Percentiles rank a stretch among this genome's conserved stretches.
Evolutionary conservation across 257 asterid species (phyloP).

Genomic region (Solanum peruvianum): DNA sequence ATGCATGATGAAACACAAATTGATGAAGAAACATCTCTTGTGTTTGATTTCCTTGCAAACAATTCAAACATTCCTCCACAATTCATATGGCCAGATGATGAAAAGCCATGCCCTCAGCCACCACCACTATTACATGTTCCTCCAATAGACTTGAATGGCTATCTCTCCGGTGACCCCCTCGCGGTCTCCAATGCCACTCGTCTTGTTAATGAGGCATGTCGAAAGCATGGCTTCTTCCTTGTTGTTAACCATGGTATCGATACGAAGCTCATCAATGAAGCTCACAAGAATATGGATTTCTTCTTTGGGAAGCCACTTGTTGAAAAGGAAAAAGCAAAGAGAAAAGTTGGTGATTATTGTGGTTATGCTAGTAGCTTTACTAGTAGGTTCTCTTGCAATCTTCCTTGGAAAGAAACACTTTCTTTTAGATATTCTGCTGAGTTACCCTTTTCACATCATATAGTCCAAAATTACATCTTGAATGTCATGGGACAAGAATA

Average conservation of each 20-base stretch:
- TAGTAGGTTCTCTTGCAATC: conserved; percentile 55
- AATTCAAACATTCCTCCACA: conserved; percentile 46
- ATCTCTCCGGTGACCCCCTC: conserved; percentile 34
- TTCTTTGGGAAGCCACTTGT: conserved; percentile 38
- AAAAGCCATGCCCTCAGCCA: conserved; percentile 31
- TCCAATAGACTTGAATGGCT: conserved; percentile 32
- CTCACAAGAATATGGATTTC: conserved; percentile 18
- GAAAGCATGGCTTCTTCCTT: conserved; percentile 50
- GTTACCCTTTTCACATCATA: not conserved
- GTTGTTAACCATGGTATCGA: conserved; percentile 67
- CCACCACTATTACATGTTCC: conserved; percentile 45
- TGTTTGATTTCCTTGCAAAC: conserved; percentile 35
- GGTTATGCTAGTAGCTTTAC: conserved; percentile 83
- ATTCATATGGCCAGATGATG: conserved; percentile 74
- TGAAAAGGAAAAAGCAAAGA: conserved; percentile 35
- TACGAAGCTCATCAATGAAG: conserved; percentile 27
- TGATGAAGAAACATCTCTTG: conserved; percentile 5
- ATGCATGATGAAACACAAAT: conserved; percentile 5
- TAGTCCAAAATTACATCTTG: conserved; percentile 28
- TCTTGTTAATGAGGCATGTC: conserved; percentile 44
- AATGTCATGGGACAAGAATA: conserved; percentile 40
- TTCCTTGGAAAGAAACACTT: conserved; percentile 85
- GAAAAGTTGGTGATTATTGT: conserved; percentile 50
- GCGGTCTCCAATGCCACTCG: conserved; percentile 14
- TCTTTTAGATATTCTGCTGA: conserved; percentile 42